These are phyloP conservation scores for Rhodamnia rubescens DNA, from an alignment of 345 rosid genomes.

Conservation along the genomic window DNA sequence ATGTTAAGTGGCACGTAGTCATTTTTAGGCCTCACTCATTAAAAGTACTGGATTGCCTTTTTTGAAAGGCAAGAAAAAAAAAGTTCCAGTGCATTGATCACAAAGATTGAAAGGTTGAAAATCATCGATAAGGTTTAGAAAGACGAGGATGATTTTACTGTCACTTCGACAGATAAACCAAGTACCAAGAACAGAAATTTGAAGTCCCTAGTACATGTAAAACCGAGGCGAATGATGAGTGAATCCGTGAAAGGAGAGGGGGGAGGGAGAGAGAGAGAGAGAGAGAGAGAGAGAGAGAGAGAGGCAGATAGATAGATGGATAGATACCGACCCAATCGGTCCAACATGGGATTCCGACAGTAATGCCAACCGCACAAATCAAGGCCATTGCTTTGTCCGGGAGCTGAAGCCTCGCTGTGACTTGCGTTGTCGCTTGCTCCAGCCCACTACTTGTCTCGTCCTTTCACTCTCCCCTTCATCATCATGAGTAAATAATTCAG, in stretches of 20 bases:
- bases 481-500: neutral
- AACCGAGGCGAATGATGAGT: neutral
- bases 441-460: neutral
- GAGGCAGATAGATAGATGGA: neutral
- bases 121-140: neutral
- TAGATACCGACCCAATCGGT: neutral
- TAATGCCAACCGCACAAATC: neutral
- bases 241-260: neutral
- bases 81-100: neutral
- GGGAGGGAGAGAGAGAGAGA: too few species aligned
- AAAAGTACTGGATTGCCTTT: neutral
- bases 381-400: neutral
- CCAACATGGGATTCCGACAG: neutral
- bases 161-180: neutral
- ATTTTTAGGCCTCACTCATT: fast-evolving
- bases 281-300: too few species aligned
- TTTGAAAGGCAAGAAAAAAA: too few species aligned
- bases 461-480: neutral
- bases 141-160: neutral
- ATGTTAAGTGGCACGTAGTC: neutral
- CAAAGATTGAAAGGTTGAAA: neutral
- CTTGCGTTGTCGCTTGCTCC: neutral
- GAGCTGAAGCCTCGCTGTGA: neutral
- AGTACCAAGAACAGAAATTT: neutral
- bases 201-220: neutral